Percentiles rank a stretch among this genome's conserved stretches.
phyloP scores from a whole-genome alignment of 2,329 filamentous ascomycete species.

The Penicillium hordei region DNA sequence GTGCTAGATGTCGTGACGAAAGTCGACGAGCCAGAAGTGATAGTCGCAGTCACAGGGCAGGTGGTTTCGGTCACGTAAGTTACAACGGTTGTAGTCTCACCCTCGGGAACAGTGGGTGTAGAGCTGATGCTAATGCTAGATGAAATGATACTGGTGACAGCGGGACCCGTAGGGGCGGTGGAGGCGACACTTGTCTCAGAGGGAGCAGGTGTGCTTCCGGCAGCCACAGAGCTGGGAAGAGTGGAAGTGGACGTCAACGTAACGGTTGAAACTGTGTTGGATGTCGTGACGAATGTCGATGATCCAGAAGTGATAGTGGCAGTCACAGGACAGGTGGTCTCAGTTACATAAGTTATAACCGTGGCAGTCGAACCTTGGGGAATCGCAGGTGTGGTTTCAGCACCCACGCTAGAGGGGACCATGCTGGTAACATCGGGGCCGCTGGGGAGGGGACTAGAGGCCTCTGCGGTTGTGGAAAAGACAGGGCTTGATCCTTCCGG shows the following conservation, averaged over 20 bases:
- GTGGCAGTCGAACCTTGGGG: constrained; percentile 26
- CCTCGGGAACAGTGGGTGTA: constrained; percentile 12
- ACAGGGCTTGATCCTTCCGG: background rate
- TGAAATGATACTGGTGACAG: background rate
- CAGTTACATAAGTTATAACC: constrained; percentile 31
- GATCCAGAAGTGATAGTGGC: constrained; percentile 44
- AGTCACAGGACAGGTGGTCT: constrained; percentile 37
- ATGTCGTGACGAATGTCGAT: constrained; percentile 53
- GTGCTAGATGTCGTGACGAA: constrained; percentile 58
- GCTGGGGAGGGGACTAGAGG: background rate
- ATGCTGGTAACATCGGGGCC: background rate
- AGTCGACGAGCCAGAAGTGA: constrained; percentile 49
- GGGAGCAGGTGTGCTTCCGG: constrained; percentile 15
- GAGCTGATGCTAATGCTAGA: background rate
- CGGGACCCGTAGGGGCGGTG: constrained; percentile 33
- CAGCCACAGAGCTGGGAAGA: constrained; percentile 8
- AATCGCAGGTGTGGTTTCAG: background rate
- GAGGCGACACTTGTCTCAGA: constrained; percentile 28
- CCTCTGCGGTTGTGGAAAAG: background rate
- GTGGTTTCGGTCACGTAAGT: constrained; percentile 34
- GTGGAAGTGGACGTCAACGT: constrained; percentile 13
- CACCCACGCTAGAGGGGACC: background rate
- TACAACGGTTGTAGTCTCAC: constrained; percentile 27
- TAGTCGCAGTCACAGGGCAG: constrained; percentile 34
- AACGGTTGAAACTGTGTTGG: constrained; percentile 58